Conservation (phyloP, 768 basidiomycete genomes). For the Lactarius pseudohatsudake region DNA sequence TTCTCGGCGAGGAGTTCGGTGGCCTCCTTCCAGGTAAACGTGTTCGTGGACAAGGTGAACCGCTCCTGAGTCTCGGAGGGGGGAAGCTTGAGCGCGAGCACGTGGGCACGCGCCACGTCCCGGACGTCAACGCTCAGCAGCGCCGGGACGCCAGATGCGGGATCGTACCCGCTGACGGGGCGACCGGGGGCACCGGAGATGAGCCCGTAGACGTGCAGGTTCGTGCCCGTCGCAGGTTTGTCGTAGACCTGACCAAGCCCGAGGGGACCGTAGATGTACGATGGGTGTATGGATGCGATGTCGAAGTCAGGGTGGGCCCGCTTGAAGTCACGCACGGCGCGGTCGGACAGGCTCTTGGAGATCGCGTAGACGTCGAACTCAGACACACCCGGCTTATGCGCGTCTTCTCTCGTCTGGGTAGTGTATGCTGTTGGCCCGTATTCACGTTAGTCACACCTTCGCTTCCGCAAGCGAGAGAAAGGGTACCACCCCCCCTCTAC, state of each 20-base stretch:
- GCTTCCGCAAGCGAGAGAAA: neutral
- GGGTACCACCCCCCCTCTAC: neutral
- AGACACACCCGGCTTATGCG: slow-evolving; percentile 30
- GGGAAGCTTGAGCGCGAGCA: slow-evolving; percentile 31
- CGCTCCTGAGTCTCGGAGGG: slow-evolving; percentile 20
- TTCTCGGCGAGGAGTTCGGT: slow-evolving; percentile 29
- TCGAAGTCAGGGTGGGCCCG: slow-evolving; percentile 33
- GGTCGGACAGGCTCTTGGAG: slow-evolving; percentile 39
- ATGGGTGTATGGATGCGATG: slow-evolving; percentile 35
- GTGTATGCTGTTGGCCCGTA: slow-evolving; percentile 37
- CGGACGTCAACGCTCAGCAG: slow-evolving; percentile 34
- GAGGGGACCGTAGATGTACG: slow-evolving; percentile 35
- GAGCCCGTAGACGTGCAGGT: slow-evolving; percentile 32
- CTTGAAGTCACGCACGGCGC: slow-evolving; percentile 32
- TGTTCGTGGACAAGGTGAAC: slow-evolving; percentile 32
- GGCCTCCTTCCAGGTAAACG: slow-evolving; percentile 34
- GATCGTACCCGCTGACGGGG: slow-evolving; percentile 26
- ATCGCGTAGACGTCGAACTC: slow-evolving; percentile 38
- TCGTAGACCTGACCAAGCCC: slow-evolving; percentile 30
- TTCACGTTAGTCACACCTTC: neutral
- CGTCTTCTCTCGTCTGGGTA: slow-evolving; percentile 35
- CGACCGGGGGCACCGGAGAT: slow-evolving; percentile 28
- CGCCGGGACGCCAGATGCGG: slow-evolving; percentile 23
- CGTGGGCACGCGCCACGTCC: slow-evolving; percentile 37
- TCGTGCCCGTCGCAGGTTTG: slow-evolving; percentile 28